Percentiles rank a stretch among this genome's conserved stretches.
phyloP scores from a whole-genome alignment of 345 rosid species.

The Pseudoturritis turrita region DNA sequence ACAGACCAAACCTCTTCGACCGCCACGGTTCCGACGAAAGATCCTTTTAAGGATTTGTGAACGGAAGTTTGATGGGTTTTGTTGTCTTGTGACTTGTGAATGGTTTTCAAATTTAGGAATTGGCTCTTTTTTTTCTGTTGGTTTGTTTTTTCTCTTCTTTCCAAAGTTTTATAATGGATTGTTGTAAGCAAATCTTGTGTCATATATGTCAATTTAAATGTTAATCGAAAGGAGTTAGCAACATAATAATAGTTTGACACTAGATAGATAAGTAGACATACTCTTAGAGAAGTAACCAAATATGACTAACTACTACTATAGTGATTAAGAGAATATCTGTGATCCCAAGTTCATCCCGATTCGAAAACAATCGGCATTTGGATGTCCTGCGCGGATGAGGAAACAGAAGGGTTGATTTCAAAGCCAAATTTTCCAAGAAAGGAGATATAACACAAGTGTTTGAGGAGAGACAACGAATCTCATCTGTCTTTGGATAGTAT shows the following conservation, averaged over 20 bases:
- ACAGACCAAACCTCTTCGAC: slow-evolving; percentile 12
- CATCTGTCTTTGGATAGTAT: not conserved
- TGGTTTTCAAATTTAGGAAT: slow-evolving; percentile 12
- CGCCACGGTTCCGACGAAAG: not conserved
- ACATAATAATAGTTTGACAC: no score
- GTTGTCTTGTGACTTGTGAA: slow-evolving; percentile 7
- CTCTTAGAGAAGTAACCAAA: not conserved
- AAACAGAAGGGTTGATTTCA: not conserved
- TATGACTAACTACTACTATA: not conserved
- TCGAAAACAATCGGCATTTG: not conserved
- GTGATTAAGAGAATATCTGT: not conserved
- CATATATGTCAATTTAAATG: no score
- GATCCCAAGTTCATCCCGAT: not conserved
- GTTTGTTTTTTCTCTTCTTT: not conserved
- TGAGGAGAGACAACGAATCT: not conserved
- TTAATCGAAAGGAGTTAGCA: no score
- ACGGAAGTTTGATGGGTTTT: not conserved
- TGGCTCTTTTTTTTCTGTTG: not conserved
- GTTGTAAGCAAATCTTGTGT: not conserved
- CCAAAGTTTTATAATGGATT: not conserved
- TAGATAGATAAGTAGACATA: not conserved
- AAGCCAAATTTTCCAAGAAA: not conserved
- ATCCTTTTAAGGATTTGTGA: slow-evolving; percentile 19
- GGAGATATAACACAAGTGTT: not conserved
- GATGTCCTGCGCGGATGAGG: not conserved